These are phyloP conservation scores for Pleodorina starrii DNA, from an alignment of 139 green algal species.

Conservation along the genomic window DNA sequence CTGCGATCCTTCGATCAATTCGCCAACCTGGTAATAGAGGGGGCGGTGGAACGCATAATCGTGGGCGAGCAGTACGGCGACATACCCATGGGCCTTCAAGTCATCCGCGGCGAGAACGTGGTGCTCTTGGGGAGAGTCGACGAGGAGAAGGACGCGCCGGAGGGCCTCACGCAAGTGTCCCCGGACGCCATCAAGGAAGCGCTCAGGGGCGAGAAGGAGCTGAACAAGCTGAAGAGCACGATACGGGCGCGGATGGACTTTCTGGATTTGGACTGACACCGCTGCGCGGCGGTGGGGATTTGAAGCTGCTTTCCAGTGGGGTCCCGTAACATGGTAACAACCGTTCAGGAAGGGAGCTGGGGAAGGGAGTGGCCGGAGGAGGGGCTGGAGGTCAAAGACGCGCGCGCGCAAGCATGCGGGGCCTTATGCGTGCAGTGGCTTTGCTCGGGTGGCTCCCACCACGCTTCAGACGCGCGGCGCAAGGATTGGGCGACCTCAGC, in stretches of 20 bases:
- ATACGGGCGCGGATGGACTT: conserved; percentile 86
- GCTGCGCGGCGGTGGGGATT: too few species aligned
- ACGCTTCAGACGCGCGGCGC: too few species aligned
- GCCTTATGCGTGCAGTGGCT: too few species aligned
- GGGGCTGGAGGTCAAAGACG: too few species aligned
- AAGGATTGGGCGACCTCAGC: too few species aligned
- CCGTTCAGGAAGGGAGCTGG: too few species aligned
- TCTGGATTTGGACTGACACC: conserved; percentile 68
- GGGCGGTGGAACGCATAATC: conserved; percentile 83
- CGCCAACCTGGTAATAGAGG: conserved; percentile 86
- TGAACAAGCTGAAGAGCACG: conserved; percentile 78
- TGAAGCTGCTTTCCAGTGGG: too few species aligned
- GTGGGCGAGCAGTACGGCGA: conserved; percentile 85
- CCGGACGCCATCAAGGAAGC: conserved; percentile 76
- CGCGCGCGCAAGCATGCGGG: too few species aligned
- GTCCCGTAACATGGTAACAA: too few species aligned
- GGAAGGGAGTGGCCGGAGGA: too few species aligned
- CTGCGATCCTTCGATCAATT: conserved; percentile 85
- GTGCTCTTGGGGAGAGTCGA: conserved; percentile 90
- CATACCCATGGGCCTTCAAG: conserved; percentile 83
- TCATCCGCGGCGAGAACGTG: conserved; percentile 85
- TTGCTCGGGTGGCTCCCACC: too few species aligned
- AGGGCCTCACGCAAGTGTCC: conserved; percentile 69
- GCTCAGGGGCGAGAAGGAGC: conserved; percentile 80
- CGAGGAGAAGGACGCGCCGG: conserved; percentile 69